Percentiles rank a stretch among this genome's conserved stretches.
Evolutionary conservation across 305 asterid genomes (phyloP).

Genomic region (Fraxinus sp.): DNA sequence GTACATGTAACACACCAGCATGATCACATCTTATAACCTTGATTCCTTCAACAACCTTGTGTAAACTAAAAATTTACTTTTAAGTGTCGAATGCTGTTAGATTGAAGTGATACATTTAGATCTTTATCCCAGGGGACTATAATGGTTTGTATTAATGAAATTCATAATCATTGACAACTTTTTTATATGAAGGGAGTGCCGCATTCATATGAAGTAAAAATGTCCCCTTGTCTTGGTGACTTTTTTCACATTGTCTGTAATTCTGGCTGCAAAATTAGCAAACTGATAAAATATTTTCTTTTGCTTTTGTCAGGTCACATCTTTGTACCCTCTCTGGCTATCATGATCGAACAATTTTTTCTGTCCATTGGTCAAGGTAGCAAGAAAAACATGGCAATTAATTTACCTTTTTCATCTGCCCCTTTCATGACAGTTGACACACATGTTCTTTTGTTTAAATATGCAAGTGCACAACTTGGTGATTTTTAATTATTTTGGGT

Average conservation of each 20-base stretch:
- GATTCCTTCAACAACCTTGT: neutral
- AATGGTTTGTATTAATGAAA: neutral
- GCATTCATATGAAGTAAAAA: neutral
- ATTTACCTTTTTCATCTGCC: neutral
- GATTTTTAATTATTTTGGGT: neutral
- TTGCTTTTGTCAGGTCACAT: constrained; percentile 35
- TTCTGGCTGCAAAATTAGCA: neutral
- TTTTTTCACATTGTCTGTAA: neutral
- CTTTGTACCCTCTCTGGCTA: constrained; percentile 47
- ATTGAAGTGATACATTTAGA: neutral
- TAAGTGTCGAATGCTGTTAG: neutral
- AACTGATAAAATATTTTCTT: neutral
- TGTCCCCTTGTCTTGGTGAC: neutral
- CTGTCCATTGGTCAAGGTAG: constrained; percentile 56
- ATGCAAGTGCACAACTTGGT: neutral
- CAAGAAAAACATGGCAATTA: neutral
- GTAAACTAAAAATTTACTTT: neutral
- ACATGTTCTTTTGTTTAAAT: neutral
- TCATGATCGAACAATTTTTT: constrained; percentile 53
- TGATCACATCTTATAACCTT: neutral
- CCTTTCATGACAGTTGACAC: neutral
- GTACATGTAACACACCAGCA: neutral
- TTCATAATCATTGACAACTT: neutral
- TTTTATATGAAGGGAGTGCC: constrained; percentile 14
- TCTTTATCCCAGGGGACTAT: neutral